A percentile compares a stretch with the other conserved stretches of the same genome.
Evolutionary conservation across 2,329 filamentous ascomycete species (phyloP).

Genomic region (Zopfia rhizophila): DNA sequence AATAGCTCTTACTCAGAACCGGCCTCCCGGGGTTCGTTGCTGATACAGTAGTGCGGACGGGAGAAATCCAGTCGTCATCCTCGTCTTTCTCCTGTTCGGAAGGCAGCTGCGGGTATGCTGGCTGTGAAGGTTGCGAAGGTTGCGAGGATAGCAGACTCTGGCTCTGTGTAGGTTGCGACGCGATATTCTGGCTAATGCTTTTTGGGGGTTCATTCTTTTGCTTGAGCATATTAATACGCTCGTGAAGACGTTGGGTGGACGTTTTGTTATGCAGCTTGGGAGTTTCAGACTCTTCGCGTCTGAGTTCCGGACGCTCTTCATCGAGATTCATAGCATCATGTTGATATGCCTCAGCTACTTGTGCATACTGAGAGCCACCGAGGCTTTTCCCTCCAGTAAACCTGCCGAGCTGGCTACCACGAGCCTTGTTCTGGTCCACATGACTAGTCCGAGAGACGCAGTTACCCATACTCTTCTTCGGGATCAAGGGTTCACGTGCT

Average conservation of each 20-base stretch:
- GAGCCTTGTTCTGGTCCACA: constrained; percentile 69
- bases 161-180: constrained; percentile 50
- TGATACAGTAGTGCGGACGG: constrained; percentile 54
- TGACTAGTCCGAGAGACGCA: constrained; percentile 81
- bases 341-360: constrained; percentile 46
- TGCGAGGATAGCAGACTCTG: constrained; percentile 41
- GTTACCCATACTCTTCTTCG: constrained; percentile 82
- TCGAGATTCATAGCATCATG: constrained; percentile 67
- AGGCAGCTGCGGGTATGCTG: constrained; percentile 54
- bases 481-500: constrained; percentile 84
- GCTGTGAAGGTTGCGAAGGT: constrained; percentile 37
- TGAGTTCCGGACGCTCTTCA: constrained; percentile 52
- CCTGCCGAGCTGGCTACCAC: constrained; percentile 78
- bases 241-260: constrained; percentile 91
- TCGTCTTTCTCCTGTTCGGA: constrained; percentile 56
- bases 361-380: constrained; percentile 57
- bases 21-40: constrained; percentile 53
- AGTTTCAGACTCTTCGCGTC: constrained; percentile 60
- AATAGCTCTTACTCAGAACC: constrained; percentile 68
- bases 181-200: constrained; percentile 51
- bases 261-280: constrained; percentile 79
- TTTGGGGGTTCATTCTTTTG: constrained; percentile 54
- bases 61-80: constrained; percentile 70
- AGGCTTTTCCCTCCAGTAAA: constrained; percentile 77
- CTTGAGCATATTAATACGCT: constrained; percentile 85